Evolutionary conservation across 768 basidiomycete genomes (phyloP).

Genomic region (Boletus rex-veris): DNA sequence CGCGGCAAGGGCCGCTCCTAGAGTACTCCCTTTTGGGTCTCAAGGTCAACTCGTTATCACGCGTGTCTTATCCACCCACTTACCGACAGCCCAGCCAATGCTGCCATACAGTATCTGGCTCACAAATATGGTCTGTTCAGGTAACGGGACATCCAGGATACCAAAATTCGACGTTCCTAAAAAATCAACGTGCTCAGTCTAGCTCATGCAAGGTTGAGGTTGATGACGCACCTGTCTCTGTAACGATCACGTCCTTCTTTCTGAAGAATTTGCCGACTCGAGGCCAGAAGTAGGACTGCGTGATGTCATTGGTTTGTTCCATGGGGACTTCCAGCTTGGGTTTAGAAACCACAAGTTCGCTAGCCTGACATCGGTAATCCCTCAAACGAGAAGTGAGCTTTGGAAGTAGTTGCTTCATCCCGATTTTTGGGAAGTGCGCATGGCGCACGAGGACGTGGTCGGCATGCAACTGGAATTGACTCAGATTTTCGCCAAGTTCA

Average conservation of each 20-base stretch:
- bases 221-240: slow-evolving; percentile 68
- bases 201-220: background rate
- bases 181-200: background rate
- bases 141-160: slow-evolving; percentile 75
- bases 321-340: slow-evolving; percentile 42
- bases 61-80: slow-evolving; percentile 10
- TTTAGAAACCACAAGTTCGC: slow-evolving; percentile 44
- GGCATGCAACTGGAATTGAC: slow-evolving; percentile 61
- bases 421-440: slow-evolving; percentile 59
- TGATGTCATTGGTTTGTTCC: slow-evolving; percentile 52
- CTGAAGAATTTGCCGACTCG: slow-evolving; percentile 69
- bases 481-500: background rate
- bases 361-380: slow-evolving; percentile 38
- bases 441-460: slow-evolving; percentile 64
- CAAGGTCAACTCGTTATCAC: background rate
- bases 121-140: slow-evolving; percentile 58
- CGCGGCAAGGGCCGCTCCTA: slow-evolving; percentile 82
- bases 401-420: slow-evolving; percentile 76
- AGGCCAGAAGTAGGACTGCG: slow-evolving; percentile 85
- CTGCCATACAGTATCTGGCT: slow-evolving; percentile 88
- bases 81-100: slow-evolving; percentile 86
- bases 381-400: slow-evolving; percentile 58
- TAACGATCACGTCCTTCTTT: slow-evolving; percentile 70
- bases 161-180: slow-evolving; percentile 80
- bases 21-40: slow-evolving; percentile 45